Evolutionary conservation across 2,329 filamentous ascomycete genomes (phyloP), one percentile per base, ranked within the genome.

Genomic region (Aspergillus tanneri): DNA sequence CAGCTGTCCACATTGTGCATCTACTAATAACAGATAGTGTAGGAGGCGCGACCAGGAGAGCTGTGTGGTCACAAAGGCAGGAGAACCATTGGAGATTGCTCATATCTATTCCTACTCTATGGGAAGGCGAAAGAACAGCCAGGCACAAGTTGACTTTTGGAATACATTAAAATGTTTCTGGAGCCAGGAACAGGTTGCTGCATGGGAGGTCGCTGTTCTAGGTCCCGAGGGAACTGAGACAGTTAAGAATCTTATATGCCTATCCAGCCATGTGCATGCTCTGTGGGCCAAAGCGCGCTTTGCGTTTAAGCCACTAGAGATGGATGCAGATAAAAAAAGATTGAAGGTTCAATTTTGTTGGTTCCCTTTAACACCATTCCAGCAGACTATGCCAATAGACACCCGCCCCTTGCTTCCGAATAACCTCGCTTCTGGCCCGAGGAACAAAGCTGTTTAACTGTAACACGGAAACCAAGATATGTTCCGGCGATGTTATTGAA

Each of bases 101-200:
- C 43, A 46, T 10, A 46, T 46, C 18, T 46, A 40, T 14, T 35
- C 43, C 14, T 46, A 30, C n/a, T 40, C 43, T 14, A 16, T 40
- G 2, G 43, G 43, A n/a, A 30, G 14, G 5, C 39, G 28, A 14
- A 35, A 22, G 4, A 25, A 27, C 3, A 12, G n/a, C n/a, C 11
- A 28, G 1, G 22, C 7, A 7, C 36, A 39, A 22, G 6, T 30
- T 8, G 9, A 19, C n/a, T 34, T 46, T 18, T 46, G 43, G 43
- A 3, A n/a, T 16, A 19, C 11, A 10, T 25, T 46, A 19, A 11
- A 8, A 2, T 8, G 11, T 14, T 35, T 40, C 18, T 46, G 25
- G 43, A 22, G 19, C 4, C 5, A 25, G 25, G 43, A 46, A 27
- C 12, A 24, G 18, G 24, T 46, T 12, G n/a, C n/a, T 12, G 18